Conservation (phyloP, 768 basidiomycete genomes). For the Auricularia heimuer region DNA sequence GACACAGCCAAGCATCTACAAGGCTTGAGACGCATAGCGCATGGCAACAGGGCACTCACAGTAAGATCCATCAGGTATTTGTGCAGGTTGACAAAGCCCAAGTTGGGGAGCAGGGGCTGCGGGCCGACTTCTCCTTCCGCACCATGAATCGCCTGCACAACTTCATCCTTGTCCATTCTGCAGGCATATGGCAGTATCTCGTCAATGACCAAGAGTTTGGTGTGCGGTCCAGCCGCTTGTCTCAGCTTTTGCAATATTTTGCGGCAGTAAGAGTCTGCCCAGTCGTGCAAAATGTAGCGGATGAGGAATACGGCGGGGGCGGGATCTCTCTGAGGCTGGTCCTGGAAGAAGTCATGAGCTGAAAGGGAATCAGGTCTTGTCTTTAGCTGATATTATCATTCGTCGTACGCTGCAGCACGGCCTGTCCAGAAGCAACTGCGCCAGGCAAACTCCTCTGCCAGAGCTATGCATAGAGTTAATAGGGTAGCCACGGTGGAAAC, state of each 20-base stretch:
- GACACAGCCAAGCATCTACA: too few species aligned
- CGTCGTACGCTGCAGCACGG: conserved; percentile 3
- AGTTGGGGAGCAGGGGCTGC: too few species aligned
- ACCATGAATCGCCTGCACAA: too few species aligned
- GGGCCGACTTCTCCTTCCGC: too few species aligned
- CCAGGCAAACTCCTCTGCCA: conserved; percentile 5
- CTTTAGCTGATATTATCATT: not conserved
- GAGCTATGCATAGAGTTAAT: not conserved
- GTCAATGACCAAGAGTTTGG: conserved; percentile 11
- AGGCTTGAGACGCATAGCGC: too few species aligned
- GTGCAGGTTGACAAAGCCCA: too few species aligned
- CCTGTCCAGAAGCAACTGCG: conserved; percentile 7
- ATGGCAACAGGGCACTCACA: too few species aligned
- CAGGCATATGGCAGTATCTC: conserved; percentile 6
- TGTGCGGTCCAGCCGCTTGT: conserved; percentile 2
- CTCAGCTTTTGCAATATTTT: conserved; percentile 8
- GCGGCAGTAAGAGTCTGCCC: conserved; percentile 6
- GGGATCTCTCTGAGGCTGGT: not conserved
- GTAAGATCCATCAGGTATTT: too few species aligned
- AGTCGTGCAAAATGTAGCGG: conserved; percentile 13
- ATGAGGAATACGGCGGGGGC: conserved; percentile 10
- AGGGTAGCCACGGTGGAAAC: not conserved
- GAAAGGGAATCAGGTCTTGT: not conserved
- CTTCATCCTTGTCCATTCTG: not conserved
- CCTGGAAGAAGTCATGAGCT: not conserved